Base-by-base conservation (phyloP, 2,329 filamentous ascomycete genomes). In the Nemania diffusa region DNA sequence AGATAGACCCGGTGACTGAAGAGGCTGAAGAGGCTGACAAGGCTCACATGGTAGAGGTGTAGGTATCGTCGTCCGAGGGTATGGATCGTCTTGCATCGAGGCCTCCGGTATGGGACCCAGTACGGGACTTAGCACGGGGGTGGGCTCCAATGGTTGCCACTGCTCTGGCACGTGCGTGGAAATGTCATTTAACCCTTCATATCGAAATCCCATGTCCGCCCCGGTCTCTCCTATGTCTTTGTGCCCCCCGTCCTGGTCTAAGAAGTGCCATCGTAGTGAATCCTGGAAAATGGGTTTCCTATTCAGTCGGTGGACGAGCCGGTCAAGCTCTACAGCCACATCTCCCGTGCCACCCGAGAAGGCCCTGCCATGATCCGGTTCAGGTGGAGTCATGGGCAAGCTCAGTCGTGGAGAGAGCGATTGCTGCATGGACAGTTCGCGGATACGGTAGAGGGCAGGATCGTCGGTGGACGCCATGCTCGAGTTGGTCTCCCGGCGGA, bases 401-500 rank as follows among this genome's bases (percentile, higher is more conserved):
- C 20, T n/a, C 3, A 24, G 55, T 8, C 27, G 52, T 8, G 58
- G 59, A 5, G 68, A 40, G 53, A 53, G 50, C 7, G 60, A 37
- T 11, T 22, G 57, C 20, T 32, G 67, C 37, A 32, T 29, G 32
- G 58, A 55, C 13, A 46, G 26, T 24, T 70, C 56, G 55, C 40
- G 63, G 13, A 62, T 56, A 50, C 57, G 62, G 65, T 52, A 22
- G 50, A 58, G 63, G 37, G 67, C 63, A 26, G 70, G 68, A 40
- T 76, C 72, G 44, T 72, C 67, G 59, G 72, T 68, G 60, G 64
- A 57, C 24, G 61, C 44, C 53, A 67, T 72, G 63, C 66, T 69
- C 68, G 70, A 73, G 64, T 72, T 68, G 57, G 69, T 65, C 72
- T 71, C 73, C 67, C 65, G 64, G 52, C 50, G 57, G 69, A 73